These are phyloP conservation scores for Suillus subalutaceus DNA, from an alignment of 768 basidiomycete species.

Conservation along the genomic window DNA sequence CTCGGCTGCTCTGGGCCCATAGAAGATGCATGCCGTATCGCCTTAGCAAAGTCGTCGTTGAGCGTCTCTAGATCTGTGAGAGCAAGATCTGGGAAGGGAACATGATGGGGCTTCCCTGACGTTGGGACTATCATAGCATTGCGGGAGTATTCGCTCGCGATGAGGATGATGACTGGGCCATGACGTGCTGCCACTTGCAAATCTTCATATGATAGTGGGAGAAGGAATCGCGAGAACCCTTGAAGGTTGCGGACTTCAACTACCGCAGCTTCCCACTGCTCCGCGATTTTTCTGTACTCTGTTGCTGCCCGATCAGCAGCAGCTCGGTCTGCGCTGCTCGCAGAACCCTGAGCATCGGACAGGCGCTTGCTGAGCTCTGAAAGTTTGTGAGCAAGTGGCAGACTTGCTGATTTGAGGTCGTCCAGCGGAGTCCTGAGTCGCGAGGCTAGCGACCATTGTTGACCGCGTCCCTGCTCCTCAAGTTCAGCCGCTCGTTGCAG, in stretches of 20 bases:
- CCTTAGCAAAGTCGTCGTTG: not conserved
- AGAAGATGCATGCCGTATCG: too few relatives aligned
- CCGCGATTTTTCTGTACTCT: slow-evolving; percentile 14
- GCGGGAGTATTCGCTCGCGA: slow-evolving; percentile 16
- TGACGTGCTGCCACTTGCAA: slow-evolving; percentile 19
- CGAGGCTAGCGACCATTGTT: not conserved
- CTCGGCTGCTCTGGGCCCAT: not conserved
- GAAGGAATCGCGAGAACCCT: slow-evolving; percentile 21
- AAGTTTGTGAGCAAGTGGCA: not conserved
- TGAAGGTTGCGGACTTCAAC: slow-evolving; percentile 13
- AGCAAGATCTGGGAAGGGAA: not conserved
- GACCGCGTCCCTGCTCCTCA: not conserved
- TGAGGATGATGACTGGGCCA: slow-evolving; percentile 1
- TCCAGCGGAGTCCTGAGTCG: not conserved
- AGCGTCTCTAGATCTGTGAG: not conserved
- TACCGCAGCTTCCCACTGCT: slow-evolving; percentile 9
- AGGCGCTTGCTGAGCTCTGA: not conserved
- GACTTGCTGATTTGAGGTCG: not conserved
- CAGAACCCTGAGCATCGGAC: not conserved
- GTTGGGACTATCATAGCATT: slow-evolving; percentile 16
- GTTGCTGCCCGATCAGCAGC: too few relatives aligned
- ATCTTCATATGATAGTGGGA: slow-evolving; percentile 15
- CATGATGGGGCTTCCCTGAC: not conserved
- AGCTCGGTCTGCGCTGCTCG: not conserved
- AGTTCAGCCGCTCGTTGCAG: not conserved